Percentiles rank a stretch among this genome's conserved stretches.
Evolutionary conservation across 108 stramenopile genomes (phyloP).

Genomic region (Aurantiochytrium sp.): DNA sequence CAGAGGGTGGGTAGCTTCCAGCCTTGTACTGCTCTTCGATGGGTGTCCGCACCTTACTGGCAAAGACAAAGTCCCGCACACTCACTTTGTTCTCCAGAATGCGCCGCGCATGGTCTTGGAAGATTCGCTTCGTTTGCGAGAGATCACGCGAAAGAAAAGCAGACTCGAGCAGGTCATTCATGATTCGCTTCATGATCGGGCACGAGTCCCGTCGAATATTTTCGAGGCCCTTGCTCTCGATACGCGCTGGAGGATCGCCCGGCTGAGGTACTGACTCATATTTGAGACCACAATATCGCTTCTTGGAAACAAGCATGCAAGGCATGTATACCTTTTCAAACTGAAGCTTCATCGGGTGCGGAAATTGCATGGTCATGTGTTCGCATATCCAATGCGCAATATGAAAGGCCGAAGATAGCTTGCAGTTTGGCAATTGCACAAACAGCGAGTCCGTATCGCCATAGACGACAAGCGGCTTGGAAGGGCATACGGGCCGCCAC

Average conservation of each 20-base stretch:
- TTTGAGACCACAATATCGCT: conserved; percentile 46
- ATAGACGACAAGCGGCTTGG: conserved; percentile 65
- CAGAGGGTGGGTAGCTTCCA: background rate
- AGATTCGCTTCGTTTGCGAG: background rate
- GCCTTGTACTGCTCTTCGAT: background rate
- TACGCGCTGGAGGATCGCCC: background rate
- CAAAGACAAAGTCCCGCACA: background rate
- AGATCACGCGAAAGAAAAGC: background rate
- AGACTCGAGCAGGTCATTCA: background rate
- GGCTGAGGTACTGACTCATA: conserved; percentile 19
- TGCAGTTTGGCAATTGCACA: conserved; percentile 75
- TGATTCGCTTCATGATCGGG: background rate
- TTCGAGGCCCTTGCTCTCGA: conserved; percentile 24
- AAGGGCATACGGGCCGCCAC: background rate
- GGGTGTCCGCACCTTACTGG: conserved; percentile 11
- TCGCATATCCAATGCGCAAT: conserved; percentile 80
- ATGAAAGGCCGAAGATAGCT: conserved; percentile 72
- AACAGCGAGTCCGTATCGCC: conserved; percentile 97
- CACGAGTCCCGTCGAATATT: conserved; percentile 14
- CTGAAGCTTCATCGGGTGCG: conserved; percentile 84
- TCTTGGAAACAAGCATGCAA: conserved; percentile 62
- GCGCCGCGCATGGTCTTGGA: background rate
- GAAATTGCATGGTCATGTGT: conserved; percentile 70
- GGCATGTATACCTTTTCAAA: conserved; percentile 89
- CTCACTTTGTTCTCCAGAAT: background rate